phyloP scores from a whole-genome alignment of 2,329 filamentous ascomycete species.

The Hypoxylon sp. region DNA sequence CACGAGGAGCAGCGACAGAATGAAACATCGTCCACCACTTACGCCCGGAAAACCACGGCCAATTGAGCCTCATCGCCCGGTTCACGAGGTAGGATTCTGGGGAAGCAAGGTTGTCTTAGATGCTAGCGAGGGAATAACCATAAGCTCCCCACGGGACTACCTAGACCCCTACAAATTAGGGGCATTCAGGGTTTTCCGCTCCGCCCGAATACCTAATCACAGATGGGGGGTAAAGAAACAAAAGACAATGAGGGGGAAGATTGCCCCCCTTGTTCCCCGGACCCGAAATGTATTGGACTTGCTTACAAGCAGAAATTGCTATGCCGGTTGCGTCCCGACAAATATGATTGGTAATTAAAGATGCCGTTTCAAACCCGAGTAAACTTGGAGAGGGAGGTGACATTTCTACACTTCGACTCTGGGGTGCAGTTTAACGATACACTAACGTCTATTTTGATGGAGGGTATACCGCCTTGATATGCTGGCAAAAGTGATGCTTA shows the following conservation, averaged over 20 bases:
- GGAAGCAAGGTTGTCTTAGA: constrained; percentile 22
- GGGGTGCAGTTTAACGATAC: constrained; percentile 30
- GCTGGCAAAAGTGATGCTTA: constrained; percentile 39
- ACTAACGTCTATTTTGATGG: constrained; percentile 30
- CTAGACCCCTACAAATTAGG: constrained; percentile 9
- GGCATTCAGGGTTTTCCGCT: constrained; percentile 15
- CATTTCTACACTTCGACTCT: constrained; percentile 17
- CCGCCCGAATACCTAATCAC: constrained; percentile 17
- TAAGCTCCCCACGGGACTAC: constrained; percentile 15
- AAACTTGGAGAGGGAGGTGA: constrained; percentile 4
- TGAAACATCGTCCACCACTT: constrained; percentile 18
- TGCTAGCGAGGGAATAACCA: constrained; percentile 25
- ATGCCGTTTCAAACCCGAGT: constrained; percentile 23
- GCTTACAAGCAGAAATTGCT: constrained; percentile 11
- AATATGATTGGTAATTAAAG: constrained; percentile 35
- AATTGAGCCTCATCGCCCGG: constrained; percentile 40
- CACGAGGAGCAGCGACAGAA: constrained; percentile 12
- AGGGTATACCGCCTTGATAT: constrained; percentile 29
- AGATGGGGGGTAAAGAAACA: constrained; percentile 10
- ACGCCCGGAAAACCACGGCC: constrained; percentile 7
- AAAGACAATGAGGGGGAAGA: constrained; percentile 14
- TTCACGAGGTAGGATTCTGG: constrained; percentile 40
- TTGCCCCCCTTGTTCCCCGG: constrained; percentile 9
- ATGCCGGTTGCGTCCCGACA: constrained; percentile 20
- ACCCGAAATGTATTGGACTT: constrained; percentile 28